Base-by-base conservation (phyloP, 257 asterid genomes). In the Rehmannia glutinosa region DNA sequence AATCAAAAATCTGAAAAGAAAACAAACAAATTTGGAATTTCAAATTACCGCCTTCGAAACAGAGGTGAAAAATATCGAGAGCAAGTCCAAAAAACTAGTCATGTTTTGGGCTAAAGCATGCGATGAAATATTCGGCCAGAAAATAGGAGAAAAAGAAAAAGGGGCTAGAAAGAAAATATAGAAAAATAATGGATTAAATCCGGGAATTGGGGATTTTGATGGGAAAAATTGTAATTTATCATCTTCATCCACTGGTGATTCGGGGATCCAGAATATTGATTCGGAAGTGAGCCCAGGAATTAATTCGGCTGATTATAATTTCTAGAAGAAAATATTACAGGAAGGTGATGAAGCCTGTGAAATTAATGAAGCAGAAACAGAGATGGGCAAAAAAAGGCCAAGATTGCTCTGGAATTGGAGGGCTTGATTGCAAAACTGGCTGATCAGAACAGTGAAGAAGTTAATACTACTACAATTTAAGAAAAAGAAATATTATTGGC, bases 1-100 rank as follows among this genome's bases (percentile, higher is more conserved):
- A 62, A 58, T 83, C 12, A 43, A 71, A 23, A 71, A 57, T 50
- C 64, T 83, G 6, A 81, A 76, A 63, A 45, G 36, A 46, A 66
- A 74, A 57, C 81, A 75, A 4, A 53, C 47, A 4, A 74, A 81
- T 5, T 25, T 68, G 42, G n/a, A n/a, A n/a, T n/a, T n/a, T n/a
- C n/a, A n/a, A n/a, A n/a, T n/a, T n/a, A n/a, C n/a, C n/a, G n/a
- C n/a, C n/a, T n/a, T n/a, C n/a, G n/a, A n/a, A n/a, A n/a, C n/a
- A n/a, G n/a, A n/a, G n/a, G n/a, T n/a, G n/a, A n/a, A n/a, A n/a
- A n/a, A n/a, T n/a, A n/a, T n/a, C n/a, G n/a, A n/a, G n/a, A n/a
- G n/a, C n/a, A n/a, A n/a, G n/a, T n/a, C n/a, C n/a, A n/a, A n/a
- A n/a, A n/a, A n/a, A n/a, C n/a, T n/a, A n/a, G n/a, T n/a, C n/a